phyloP scores from a whole-genome alignment of 78 protist genomes.

The Salpingoeca rosetta region DNA sequence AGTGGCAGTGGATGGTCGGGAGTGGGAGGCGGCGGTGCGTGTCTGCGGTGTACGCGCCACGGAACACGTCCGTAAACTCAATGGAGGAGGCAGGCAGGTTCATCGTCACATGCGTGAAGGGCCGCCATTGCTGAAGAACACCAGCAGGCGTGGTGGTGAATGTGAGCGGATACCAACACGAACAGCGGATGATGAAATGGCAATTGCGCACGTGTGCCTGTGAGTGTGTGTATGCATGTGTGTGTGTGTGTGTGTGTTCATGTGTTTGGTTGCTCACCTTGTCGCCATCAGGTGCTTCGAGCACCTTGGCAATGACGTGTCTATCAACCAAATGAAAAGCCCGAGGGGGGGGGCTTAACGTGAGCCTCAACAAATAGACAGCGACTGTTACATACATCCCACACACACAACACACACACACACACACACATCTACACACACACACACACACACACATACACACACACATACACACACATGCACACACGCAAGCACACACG shows the following conservation, averaged over 20 bases:
- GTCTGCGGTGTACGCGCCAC: neutral
- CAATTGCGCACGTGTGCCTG: too few species aligned
- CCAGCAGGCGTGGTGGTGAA: neutral
- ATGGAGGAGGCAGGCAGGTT: slow-evolving; percentile 79
- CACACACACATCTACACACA: too few species aligned
- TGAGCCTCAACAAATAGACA: too few species aligned
- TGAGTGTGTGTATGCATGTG: too few species aligned
- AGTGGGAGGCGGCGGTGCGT: neutral
- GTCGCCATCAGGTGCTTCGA: neutral
- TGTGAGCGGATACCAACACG: neutral
- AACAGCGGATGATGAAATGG: too few species aligned
- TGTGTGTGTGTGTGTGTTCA: too few species aligned
- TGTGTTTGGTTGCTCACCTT: neutral
- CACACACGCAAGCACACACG: too few species aligned
- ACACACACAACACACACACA: too few species aligned
- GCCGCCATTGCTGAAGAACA: neutral
- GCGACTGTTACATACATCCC: neutral
- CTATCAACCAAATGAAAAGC: too few species aligned
- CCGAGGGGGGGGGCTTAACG: too few species aligned
- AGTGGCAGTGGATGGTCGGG: slow-evolving; percentile 55
- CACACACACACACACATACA: neutral
- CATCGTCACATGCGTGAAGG: slow-evolving; percentile 64
- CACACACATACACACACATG: neutral
- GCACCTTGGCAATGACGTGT: neutral
- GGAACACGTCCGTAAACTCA: slow-evolving; percentile 65